A percentile compares a stretch with the other conserved stretches of the same genome.
Conservation (phyloP, 306 rosid species). For the Boehmeria nivea region DNA sequence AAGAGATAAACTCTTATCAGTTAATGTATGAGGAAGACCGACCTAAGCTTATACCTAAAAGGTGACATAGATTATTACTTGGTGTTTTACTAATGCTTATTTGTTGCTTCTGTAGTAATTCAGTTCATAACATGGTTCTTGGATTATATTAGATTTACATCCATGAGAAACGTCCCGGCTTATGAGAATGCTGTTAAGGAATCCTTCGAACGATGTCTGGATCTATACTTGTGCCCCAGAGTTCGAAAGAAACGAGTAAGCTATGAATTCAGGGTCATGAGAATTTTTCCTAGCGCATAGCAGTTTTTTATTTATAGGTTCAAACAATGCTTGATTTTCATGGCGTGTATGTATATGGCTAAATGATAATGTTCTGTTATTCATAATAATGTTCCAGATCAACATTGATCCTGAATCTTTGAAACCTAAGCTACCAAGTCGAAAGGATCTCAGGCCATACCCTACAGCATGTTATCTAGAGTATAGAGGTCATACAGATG, state of each 20-base stretch:
- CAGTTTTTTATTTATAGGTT: neutral
- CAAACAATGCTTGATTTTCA: neutral
- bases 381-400: constrained; percentile 46
- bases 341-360: too few relatives aligned
- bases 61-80: constrained; percentile 28
- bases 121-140: constrained; percentile 9
- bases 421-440: constrained; percentile 88
- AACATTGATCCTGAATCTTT: constrained; percentile 84
- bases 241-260: constrained; percentile 86
- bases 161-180: constrained; percentile 85
- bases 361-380: neutral
- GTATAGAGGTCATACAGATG: constrained; percentile 80
- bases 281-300: constrained; percentile 4
- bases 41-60: constrained; percentile 79
- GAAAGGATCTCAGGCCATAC: constrained; percentile 83
- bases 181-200: constrained; percentile 78
- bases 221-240: constrained; percentile 87
- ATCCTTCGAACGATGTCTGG: constrained; percentile 78
- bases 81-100: neutral
- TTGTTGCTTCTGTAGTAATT: constrained; percentile 4
- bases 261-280: constrained; percentile 14
- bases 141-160: constrained; percentile 47
- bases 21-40: constrained; percentile 88
- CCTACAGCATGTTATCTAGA: constrained; percentile 71
- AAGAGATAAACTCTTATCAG: constrained; percentile 78